phyloP scores from a whole-genome alignment of 805 yeast species.

The Ogataea thermomethanolica region DNA sequence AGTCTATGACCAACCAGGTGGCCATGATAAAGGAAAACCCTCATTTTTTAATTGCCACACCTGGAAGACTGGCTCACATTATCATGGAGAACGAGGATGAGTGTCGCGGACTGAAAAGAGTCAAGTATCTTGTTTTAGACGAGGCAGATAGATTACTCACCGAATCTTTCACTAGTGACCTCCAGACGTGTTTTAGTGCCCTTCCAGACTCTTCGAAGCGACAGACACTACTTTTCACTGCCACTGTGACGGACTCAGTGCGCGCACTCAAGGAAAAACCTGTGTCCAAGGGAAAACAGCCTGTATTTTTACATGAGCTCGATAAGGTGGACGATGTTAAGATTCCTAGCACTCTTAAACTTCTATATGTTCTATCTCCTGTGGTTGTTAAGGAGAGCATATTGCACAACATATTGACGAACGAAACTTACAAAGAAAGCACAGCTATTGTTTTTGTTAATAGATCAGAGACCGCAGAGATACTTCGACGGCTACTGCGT shows the following conservation, averaged over 20 bases:
- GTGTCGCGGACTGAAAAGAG: conserved; percentile 69
- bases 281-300: conserved; percentile 50
- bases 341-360: conserved; percentile 67
- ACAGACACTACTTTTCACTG: conserved; percentile 90
- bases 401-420: conserved; percentile 61
- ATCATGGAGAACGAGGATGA: conserved; percentile 87
- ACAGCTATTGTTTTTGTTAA: conserved; percentile 89
- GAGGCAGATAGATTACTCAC: conserved; percentile 93
- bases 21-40: conserved; percentile 78
- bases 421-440: conserved; percentile 57
- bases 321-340: conserved; percentile 72
- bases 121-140: conserved; percentile 81
- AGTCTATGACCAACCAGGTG: conserved; percentile 87
- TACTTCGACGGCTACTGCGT: conserved; percentile 71
- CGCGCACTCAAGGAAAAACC: conserved; percentile 69
- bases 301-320: conserved; percentile 69
- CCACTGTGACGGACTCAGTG: conserved; percentile 93
- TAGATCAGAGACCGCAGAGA: conserved; percentile 86
- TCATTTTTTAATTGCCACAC: conserved; percentile 94
- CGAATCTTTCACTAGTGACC: conserved; percentile 76
- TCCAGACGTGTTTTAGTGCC: conserved; percentile 65
- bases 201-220: conserved; percentile 70
- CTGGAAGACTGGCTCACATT: conserved; percentile 93
- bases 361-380: conserved; percentile 74
- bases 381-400: conserved; percentile 89